These are phyloP conservation scores for Dryas octopetala DNA, from an alignment of 306 rosid genomes.

Conservation along the genomic window DNA sequence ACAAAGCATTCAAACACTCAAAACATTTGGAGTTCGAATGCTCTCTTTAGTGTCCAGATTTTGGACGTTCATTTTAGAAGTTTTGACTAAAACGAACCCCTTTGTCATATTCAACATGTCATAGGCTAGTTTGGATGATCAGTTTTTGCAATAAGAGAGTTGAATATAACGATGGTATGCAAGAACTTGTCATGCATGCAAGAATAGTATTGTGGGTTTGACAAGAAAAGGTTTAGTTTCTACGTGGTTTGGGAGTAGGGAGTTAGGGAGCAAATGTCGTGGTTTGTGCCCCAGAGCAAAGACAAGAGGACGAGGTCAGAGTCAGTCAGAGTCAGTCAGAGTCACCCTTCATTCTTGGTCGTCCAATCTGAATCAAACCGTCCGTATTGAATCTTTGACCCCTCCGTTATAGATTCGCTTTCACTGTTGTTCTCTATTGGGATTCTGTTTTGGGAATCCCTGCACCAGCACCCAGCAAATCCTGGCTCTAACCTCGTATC, in stretches of 20 bases:
- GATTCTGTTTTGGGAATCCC: neutral
- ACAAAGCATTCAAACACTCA: too few species aligned
- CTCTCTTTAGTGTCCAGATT: too few species aligned
- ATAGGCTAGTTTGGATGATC: too few species aligned
- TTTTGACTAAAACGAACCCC: too few species aligned
- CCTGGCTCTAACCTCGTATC: constrained; percentile 10
- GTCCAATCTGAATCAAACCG: constrained; percentile 39
- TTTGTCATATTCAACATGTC: too few species aligned
- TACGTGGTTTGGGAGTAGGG: neutral
- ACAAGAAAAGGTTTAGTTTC: neutral
- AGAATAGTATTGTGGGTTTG: neutral
- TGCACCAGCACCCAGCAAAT: neutral
- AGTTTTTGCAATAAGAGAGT: too few species aligned
- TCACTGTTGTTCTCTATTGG: constrained; percentile 25
- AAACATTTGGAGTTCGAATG: too few species aligned
- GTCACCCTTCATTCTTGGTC: neutral
- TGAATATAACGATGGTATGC: too few species aligned
- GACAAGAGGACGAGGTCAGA: constrained; percentile 19
- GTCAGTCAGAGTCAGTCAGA: constrained; percentile 15
- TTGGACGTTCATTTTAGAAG: too few species aligned
- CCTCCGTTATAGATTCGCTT: constrained; percentile 25
- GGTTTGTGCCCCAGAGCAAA: constrained; percentile 27
- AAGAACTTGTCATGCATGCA: too few species aligned
- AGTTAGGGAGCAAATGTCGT: constrained; percentile 30
- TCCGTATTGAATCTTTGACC: constrained; percentile 45